phyloP scores from a whole-genome alignment of 1,139 yeast genomes.

The Diutina siamensis region DNA sequence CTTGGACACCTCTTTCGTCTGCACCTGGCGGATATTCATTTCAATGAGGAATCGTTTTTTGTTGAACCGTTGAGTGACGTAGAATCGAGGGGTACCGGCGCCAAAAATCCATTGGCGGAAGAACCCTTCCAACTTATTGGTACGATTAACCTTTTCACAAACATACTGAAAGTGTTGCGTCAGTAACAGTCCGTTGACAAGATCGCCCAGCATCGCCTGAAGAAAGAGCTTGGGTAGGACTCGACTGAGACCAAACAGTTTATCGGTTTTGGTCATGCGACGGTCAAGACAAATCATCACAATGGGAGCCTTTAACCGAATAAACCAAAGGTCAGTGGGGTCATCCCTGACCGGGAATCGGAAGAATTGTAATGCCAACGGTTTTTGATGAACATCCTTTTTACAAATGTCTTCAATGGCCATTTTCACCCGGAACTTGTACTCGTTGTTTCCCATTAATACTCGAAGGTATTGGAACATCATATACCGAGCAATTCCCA shows the following conservation, averaged over 20 bases:
- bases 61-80: slow-evolving; percentile 85
- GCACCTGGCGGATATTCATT: slow-evolving; percentile 88
- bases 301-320: slow-evolving; percentile 73
- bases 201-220: slow-evolving; percentile 93
- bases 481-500: slow-evolving; percentile 83
- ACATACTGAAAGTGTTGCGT: slow-evolving; percentile 81
- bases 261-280: slow-evolving; percentile 92
- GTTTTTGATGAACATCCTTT: slow-evolving; percentile 26
- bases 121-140: slow-evolving; percentile 63
- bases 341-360: slow-evolving; percentile 52
- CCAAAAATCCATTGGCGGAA: slow-evolving; percentile 93
- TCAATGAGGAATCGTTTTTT: slow-evolving; percentile 90
- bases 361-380: slow-evolving; percentile 55
- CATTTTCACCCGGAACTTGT: slow-evolving; percentile 55
- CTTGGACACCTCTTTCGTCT: slow-evolving; percentile 43
- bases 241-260: slow-evolving; percentile 82
- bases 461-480: slow-evolving; percentile 55
- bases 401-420: slow-evolving; percentile 40
- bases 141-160: slow-evolving; percentile 85
- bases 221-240: slow-evolving; percentile 85
- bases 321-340: slow-evolving; percentile 47
- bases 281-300: slow-evolving; percentile 77
- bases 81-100: slow-evolving; percentile 78
- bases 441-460: slow-evolving; percentile 78
- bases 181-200: slow-evolving; percentile 66